Conservation (phyloP, 2,329 filamentous ascomycete species). For the Neonectria hederae region DNA sequence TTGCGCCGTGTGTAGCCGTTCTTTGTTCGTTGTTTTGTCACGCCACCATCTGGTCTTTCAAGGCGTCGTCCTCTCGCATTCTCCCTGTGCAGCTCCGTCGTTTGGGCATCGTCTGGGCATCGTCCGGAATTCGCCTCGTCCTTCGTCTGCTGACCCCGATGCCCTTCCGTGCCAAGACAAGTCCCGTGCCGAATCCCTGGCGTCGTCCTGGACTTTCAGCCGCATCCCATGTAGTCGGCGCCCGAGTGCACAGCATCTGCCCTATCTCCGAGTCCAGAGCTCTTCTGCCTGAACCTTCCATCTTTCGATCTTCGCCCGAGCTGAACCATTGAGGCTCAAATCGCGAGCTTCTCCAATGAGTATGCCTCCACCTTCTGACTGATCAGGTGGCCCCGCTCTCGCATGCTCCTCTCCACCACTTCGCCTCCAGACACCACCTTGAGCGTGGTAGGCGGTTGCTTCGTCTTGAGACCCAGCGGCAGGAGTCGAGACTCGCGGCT, state of each 20-base stretch:
- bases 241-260: conserved; percentile 5
- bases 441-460: conserved; percentile 57
- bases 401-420: conserved; percentile 71
- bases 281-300: neutral
- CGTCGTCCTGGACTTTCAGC: conserved; percentile 18
- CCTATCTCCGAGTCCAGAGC: neutral
- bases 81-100: neutral
- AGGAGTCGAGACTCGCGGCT: conserved; percentile 62
- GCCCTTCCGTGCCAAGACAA: conserved; percentile 8
- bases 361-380: conserved; percentile 85
- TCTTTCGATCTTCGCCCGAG: conserved; percentile 16
- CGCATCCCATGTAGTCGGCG: conserved; percentile 17
- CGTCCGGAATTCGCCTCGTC: conserved; percentile 2
- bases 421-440: conserved; percentile 77
- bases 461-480: conserved; percentile 77
- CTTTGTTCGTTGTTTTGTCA: conserved; percentile 31
- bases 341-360: conserved; percentile 79
- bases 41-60: neutral
- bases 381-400: conserved; percentile 80
- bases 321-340: conserved; percentile 57
- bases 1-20: conserved; percentile 39
- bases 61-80: too few species aligned
- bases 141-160: conserved; percentile 11
- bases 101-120: neutral
- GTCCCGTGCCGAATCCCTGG: conserved; percentile 6